A percentile compares a stretch with the other conserved stretches of the same genome.
phyloP scores from a whole-genome alignment of 331 rosid genomes.

The Quercus lobata region DNA sequence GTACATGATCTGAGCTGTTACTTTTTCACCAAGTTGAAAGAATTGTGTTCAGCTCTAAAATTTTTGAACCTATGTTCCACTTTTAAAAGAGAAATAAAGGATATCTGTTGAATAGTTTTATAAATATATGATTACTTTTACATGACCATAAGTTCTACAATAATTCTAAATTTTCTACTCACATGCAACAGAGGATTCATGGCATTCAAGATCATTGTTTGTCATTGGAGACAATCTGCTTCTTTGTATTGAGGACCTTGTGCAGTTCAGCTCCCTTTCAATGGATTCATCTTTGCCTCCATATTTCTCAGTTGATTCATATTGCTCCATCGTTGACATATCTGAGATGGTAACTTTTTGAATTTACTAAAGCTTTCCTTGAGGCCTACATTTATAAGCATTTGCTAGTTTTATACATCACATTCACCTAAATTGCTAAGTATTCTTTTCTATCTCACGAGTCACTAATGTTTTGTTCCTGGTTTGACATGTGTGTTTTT shows the following conservation, averaged over 20 bases:
- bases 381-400: neutral
- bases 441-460: neutral
- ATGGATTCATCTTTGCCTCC: conserved; percentile 43
- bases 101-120: neutral
- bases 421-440: neutral
- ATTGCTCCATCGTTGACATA: conserved; percentile 63
- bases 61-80: neutral
- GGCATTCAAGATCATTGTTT: conserved; percentile 82
- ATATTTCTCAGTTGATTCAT: conserved; percentile 67
- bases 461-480: neutral
- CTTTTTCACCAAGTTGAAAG: neutral
- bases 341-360: conserved; percentile 59
- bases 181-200: conserved; percentile 50
- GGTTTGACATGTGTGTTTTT: neutral
- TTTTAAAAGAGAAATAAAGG: conserved; percentile 1
- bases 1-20: neutral
- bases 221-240: conserved; percentile 59
- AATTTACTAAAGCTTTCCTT: neutral
- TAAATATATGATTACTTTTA: conserved; percentile 3
- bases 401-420: neutral
- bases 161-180: conserved; percentile 6
- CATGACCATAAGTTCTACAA: neutral
- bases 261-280: conserved; percentile 53
- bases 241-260: conserved; percentile 71
- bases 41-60: neutral